phyloP scores from a whole-genome alignment of 257 asterid genomes.

The Salvia splendens region DNA sequence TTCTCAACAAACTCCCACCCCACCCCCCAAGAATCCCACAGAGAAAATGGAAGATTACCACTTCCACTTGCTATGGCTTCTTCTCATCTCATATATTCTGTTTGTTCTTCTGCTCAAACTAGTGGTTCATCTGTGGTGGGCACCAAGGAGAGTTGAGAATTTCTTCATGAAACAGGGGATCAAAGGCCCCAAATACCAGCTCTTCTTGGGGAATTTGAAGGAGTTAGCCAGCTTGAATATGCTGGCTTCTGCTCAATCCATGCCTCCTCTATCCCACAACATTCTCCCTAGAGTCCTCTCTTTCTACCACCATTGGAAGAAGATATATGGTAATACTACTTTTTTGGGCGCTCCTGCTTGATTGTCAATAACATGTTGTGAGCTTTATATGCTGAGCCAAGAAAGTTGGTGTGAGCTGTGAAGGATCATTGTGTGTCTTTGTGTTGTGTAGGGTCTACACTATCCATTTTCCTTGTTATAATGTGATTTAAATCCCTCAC shows the following conservation, averaged over 20 bases:
- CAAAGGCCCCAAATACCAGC: constrained; percentile 69
- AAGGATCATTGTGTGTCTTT: constrained; percentile 32
- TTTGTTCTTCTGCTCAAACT: constrained; percentile 41
- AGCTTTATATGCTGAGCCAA: constrained; percentile 26
- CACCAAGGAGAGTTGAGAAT: constrained; percentile 59
- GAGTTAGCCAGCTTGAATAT: constrained; percentile 63
- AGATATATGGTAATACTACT: constrained; percentile 58
- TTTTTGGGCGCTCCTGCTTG: neutral
- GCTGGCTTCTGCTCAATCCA: constrained; percentile 59
- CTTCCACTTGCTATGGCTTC: constrained; percentile 43
- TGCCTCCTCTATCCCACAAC: constrained; percentile 76
- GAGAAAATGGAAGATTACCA: constrained; percentile 40
- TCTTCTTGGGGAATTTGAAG: constrained; percentile 76
- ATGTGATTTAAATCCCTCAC: constrained; percentile 32
- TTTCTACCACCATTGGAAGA: constrained; percentile 94
- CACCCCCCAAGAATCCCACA: constrained; percentile 19
- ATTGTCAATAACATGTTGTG: neutral
- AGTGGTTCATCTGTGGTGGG: constrained; percentile 66
- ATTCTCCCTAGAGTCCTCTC: constrained; percentile 88
- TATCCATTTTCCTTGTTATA: constrained; percentile 58
- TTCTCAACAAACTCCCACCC: constrained; percentile 10
- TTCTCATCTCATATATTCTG: constrained; percentile 47
- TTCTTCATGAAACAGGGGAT: constrained; percentile 76
- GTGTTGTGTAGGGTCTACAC: constrained; percentile 57
- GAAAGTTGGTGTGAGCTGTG: constrained; percentile 50